Conservation (phyloP, 495 filamentous ascomycete genomes). For the Talaromyces proteolyticus region DNA sequence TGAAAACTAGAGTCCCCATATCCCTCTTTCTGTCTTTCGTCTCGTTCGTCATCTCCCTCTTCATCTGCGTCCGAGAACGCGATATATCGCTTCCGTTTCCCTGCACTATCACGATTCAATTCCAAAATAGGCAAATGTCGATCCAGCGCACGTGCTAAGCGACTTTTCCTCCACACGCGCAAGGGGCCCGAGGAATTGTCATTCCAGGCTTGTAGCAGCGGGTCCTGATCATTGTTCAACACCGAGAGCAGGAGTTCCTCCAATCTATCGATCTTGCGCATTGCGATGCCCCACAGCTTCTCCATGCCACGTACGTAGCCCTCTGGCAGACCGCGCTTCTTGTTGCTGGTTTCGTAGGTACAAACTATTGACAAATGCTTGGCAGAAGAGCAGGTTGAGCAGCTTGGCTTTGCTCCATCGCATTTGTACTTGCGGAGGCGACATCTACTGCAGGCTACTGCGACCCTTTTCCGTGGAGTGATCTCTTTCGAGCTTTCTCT, state of each 20-base stretch:
- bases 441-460: conserved; percentile 63
- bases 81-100: conserved; percentile 13
- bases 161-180: background rate
- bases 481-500: background rate
- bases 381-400: conserved; percentile 56
- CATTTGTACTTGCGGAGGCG: conserved; percentile 61
- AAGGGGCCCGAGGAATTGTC: background rate
- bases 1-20: background rate
- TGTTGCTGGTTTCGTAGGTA: conserved; percentile 61
- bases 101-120: background rate
- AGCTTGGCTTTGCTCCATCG: conserved; percentile 56
- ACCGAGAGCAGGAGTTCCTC: conserved; percentile 38
- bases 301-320: conserved; percentile 38
- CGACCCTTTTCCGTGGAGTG: conserved; percentile 28
- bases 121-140: background rate
- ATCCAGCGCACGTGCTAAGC: background rate
- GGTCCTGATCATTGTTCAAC: conserved; percentile 13
- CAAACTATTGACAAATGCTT: conserved; percentile 43
- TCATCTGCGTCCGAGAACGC: background rate
- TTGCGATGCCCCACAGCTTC: conserved; percentile 34
- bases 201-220: background rate
- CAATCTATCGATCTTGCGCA: conserved; percentile 35
- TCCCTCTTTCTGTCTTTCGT: conserved; percentile 1
- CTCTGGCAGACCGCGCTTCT: conserved; percentile 55
- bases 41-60: conserved; percentile 10